Conservation (phyloP, 140 eudicot genomes). For the Senecio squalidus region DNA sequence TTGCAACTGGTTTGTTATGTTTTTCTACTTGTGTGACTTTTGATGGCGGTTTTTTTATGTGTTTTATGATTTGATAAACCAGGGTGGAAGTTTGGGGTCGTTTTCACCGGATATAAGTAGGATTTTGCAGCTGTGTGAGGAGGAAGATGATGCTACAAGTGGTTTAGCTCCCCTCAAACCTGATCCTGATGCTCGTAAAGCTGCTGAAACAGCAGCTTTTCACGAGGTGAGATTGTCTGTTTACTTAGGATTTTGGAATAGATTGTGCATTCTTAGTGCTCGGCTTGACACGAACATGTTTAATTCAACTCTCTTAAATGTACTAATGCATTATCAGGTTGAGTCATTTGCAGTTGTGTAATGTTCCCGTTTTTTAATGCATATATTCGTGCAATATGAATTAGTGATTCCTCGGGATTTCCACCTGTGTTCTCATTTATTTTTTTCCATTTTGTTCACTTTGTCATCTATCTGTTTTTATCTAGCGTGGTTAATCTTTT, state of each 20-base stretch:
- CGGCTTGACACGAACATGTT: no score
- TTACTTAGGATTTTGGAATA: no score
- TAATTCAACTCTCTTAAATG: no score
- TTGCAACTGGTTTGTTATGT: constrained; percentile 58
- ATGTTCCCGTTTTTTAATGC: background rate
- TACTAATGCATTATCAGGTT: no score
- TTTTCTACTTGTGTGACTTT: background rate
- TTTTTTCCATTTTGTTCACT: background rate
- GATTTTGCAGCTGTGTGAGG: constrained; percentile 69
- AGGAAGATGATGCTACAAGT: constrained; percentile 97
- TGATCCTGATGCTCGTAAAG: constrained; percentile 61
- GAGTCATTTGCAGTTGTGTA: background rate
- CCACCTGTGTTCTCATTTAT: constrained; percentile 1
- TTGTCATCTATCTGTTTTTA: background rate
- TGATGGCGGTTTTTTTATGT: background rate
- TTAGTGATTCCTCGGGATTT: background rate
- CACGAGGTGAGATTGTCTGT: constrained; percentile 42
- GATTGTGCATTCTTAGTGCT: background rate
- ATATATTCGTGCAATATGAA: background rate
- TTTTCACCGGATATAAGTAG: constrained; percentile 68
- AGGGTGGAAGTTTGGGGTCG: constrained; percentile 74
- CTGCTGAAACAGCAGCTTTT: constrained; percentile 28
- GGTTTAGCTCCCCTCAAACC: constrained; percentile 78
- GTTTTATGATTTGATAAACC: background rate
- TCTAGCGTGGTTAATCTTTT: background rate